Evolutionary conservation across 805 yeast species (phyloP), one percentile per base, ranked within the genome.

Genomic region (Yarrowia yakushimensis): DNA sequence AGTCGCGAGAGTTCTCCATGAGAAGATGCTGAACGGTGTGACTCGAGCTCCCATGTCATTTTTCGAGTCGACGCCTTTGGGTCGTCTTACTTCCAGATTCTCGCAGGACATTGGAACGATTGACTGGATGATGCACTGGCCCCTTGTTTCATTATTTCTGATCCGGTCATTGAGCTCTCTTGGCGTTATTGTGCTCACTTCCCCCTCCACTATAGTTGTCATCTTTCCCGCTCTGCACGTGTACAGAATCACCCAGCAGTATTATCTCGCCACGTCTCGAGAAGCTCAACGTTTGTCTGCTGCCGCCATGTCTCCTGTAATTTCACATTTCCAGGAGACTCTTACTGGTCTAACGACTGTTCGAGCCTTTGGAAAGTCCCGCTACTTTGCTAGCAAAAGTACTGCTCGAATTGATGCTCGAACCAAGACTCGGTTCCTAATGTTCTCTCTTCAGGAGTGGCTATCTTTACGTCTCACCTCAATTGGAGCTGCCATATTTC

Each of bases 1-100:
- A 25, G 71, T 69, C 3, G 62, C 71, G 9, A 37, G 41, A 33
- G 50, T 31, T n/a, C 77, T 90, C 63, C 97, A 92, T 73, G 82
- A 85, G 65, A 74, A 75, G n/a, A 92, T 92, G 97, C 84, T 90
- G 4, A 73, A 73, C 17, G 72, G 82, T 52, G 94, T 92, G 5
- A 74, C 92, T 64, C 80, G 91, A 66, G 93, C 97, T 0, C 97
- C 97, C 64, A 92, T 92, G 97, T 81, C 88, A 30, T 92, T 92
- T 71, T 92, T 92, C 70, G 98, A 92, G 74, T 89, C 96, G 0
- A 92, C 97, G 0, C 98, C 97, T 59, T 85, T 91, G 66, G 98
- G 98, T 31, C 82, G 97, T 73, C 83, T 92, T 62, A 79, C 91
- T 72, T 92, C 92, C 76, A 81, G 98, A 72, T 92, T 92, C 70